phyloP scores from a whole-genome alignment of 352 stramenopile species.

The Globisporangium sylvaticum region DNA sequence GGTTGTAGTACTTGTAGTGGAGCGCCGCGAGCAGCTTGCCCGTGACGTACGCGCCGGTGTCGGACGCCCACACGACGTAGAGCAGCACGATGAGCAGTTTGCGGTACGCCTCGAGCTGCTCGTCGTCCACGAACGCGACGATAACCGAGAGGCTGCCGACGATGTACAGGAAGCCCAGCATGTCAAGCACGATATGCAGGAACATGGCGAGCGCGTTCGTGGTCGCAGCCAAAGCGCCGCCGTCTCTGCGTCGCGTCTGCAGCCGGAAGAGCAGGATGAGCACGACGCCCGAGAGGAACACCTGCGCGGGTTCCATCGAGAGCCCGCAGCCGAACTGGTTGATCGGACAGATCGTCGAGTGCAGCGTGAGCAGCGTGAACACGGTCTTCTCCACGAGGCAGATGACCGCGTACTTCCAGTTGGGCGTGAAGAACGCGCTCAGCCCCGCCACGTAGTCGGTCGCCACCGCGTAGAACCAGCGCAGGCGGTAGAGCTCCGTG shows the following conservation, averaged over 20 bases:
- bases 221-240: constrained; percentile 11
- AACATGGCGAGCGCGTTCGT: constrained; percentile 14
- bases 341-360: constrained; percentile 61
- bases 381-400: constrained; percentile 64
- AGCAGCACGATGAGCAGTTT: constrained; percentile 67
- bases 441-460: constrained; percentile 59
- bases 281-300: constrained; percentile 49
- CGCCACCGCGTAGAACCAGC: constrained; percentile 52
- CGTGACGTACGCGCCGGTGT: constrained; percentile 93
- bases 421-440: constrained; percentile 52
- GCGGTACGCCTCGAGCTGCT: constrained; percentile 44
- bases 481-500: constrained; percentile 52
- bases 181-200: constrained; percentile 52
- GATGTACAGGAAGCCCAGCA: constrained; percentile 68
- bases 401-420: constrained; percentile 64
- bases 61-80: constrained; percentile 76
- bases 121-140: constrained; percentile 62
- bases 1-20: constrained; percentile 81
- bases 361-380: constrained; percentile 63
- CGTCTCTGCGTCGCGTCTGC: constrained; percentile 13
- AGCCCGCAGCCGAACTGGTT: constrained; percentile 67
- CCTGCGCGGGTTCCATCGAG: constrained; percentile 39
- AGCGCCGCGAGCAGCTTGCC: constrained; percentile 87
- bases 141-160: constrained; percentile 60
- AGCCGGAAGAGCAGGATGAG: constrained; percentile 58